phyloP scores from a whole-genome alignment of 495 filamentous ascomycete genomes.

The Penicillium taxi region DNA sequence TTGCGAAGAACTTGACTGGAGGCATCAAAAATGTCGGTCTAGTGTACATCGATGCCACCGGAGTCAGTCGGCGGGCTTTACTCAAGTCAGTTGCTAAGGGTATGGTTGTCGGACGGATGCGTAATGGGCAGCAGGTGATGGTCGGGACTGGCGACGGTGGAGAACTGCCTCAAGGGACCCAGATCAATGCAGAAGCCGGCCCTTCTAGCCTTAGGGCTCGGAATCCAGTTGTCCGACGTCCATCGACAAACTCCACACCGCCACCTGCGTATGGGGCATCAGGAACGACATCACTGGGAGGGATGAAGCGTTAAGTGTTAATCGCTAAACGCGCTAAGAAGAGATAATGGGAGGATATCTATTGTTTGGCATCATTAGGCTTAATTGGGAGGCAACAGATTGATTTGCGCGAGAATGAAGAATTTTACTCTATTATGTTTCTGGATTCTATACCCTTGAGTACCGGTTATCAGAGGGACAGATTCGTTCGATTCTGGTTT shows the following conservation, averaged over 20 bases:
- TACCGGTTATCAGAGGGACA: no score
- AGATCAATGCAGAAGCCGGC: slow-evolving; percentile 8
- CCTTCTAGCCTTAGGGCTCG: slow-evolving; percentile 10
- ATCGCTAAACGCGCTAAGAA: no score
- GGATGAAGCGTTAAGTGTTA: slow-evolving; percentile 27
- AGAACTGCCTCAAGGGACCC: slow-evolving; percentile 26
- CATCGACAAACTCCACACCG: slow-evolving; percentile 29
- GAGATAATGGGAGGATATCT: neutral
- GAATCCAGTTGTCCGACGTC: slow-evolving; percentile 22
- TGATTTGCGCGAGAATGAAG: no score
- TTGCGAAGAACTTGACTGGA: slow-evolving; percentile 66
- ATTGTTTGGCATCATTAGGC: neutral
- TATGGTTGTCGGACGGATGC: slow-evolving; percentile 91
- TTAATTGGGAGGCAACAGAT: no score
- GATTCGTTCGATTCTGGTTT: no score
- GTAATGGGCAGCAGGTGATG: slow-evolving; percentile 73
- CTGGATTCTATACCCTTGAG: neutral
- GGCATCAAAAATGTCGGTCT: slow-evolving; percentile 92
- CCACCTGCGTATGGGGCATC: slow-evolving; percentile 38
- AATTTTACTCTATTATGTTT: neutral
- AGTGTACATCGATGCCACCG: slow-evolving; percentile 95
- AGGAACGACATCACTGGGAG: slow-evolving; percentile 29
- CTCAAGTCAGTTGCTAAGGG: slow-evolving; percentile 92
- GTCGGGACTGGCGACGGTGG: slow-evolving; percentile 77
- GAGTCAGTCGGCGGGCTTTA: slow-evolving; percentile 79